Percentiles rank a stretch among this genome's conserved stretches.
These are phyloP conservation scores for Candida dendrica DNA, from an alignment of 805 yeast genomes.

Conservation along the genomic window DNA sequence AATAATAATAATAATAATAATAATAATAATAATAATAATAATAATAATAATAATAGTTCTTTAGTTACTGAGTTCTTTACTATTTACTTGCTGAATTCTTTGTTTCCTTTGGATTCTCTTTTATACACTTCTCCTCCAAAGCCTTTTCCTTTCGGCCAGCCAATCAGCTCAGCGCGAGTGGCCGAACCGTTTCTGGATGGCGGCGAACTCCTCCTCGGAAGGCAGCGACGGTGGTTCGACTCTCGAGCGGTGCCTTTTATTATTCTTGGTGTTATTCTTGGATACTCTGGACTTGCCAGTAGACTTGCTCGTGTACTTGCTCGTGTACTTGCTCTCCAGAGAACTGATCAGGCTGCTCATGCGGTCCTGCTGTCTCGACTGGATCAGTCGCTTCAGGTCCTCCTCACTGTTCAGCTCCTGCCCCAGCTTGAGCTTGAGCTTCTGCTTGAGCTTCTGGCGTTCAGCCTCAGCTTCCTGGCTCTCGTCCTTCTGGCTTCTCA, in stretches of 20 bases:
- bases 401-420: slow-evolving; percentile 24
- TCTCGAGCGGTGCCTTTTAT: background rate
- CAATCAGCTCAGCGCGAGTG: no score
- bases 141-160: no score
- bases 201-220: background rate
- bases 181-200: background rate
- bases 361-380: slow-evolving; percentile 33
- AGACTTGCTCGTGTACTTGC: slow-evolving; percentile 40
- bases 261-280: no score
- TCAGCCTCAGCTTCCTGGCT: slow-evolving; percentile 54
- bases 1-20: no score
- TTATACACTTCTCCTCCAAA: no score
- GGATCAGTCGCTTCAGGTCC: slow-evolving; percentile 43
- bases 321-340: slow-evolving; percentile 44
- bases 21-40: no score
- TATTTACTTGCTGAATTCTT: no score
- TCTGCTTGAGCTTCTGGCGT: slow-evolving; percentile 31
- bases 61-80: no score
- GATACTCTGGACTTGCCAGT: slow-evolving; percentile 11
- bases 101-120: no score
- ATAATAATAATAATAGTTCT: no score
- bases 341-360: slow-evolving; percentile 39
- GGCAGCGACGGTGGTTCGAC: background rate
- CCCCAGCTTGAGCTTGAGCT: no score
- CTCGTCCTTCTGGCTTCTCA: slow-evolving; percentile 50